Evolutionary conservation across 768 basidiomycete genomes (phyloP).

Genomic region (Podaxis carcinomalis): DNA sequence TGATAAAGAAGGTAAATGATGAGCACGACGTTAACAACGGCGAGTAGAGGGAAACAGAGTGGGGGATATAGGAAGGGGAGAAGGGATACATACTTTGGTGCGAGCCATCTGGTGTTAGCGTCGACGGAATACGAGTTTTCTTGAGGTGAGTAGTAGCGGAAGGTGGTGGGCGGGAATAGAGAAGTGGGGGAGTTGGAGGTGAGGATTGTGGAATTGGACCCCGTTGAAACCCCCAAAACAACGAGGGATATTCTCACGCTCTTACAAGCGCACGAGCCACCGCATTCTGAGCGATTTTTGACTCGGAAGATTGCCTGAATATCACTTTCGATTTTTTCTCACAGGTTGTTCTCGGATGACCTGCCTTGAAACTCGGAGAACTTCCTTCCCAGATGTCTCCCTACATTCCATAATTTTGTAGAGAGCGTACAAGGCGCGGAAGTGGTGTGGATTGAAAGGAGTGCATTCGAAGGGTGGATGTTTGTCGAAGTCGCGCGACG

Average conservation of each 20-base stretch:
- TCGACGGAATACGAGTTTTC: slow-evolving; percentile 19
- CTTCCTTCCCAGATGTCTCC: background rate
- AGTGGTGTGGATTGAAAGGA: slow-evolving; percentile 3
- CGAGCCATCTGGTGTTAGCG: slow-evolving; percentile 62
- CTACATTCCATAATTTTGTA: background rate
- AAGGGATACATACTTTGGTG: slow-evolving; percentile 60
- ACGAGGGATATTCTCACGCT: slow-evolving; percentile 44
- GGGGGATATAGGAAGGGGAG: slow-evolving; percentile 13
- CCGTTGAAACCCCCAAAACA: slow-evolving; percentile 34
- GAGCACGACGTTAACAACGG: slow-evolving; percentile 22
- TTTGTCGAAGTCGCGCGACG: slow-evolving; percentile 13
- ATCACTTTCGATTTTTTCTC: slow-evolving; percentile 26
- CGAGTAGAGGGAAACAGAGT: slow-evolving; percentile 16
- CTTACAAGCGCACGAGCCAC: slow-evolving; percentile 44
- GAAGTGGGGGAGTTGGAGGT: slow-evolving; percentile 36
- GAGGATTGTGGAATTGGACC: slow-evolving; percentile 28
- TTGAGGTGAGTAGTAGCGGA: slow-evolving; percentile 18
- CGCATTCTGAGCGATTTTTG: slow-evolving; percentile 42
- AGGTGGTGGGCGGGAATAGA: slow-evolving; percentile 28
- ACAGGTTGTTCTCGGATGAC: slow-evolving; percentile 13
- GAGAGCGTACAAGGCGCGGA: background rate
- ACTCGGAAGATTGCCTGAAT: slow-evolving; percentile 44
- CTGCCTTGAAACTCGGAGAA: background rate
- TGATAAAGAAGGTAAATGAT: slow-evolving; percentile 33
- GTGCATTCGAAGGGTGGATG: slow-evolving; percentile 13